Evolutionary conservation across 2,329 filamentous ascomycete species (phyloP), one percentile per base, ranked within the genome.

Genomic region (Sporothrix mexicana): DNA sequence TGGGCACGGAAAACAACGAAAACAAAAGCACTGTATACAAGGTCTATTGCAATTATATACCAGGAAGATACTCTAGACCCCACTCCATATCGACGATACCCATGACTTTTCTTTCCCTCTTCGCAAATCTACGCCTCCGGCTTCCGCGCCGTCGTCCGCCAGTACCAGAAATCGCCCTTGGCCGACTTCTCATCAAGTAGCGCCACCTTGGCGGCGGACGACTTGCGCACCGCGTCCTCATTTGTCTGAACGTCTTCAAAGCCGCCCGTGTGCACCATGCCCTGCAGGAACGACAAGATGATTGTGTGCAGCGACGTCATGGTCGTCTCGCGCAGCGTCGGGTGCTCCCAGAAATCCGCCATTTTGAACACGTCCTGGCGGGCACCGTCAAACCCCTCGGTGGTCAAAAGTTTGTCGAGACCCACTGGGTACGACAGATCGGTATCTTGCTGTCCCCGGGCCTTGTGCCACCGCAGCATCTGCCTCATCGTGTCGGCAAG

Each of bases 81-180:
- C 20, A 47, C 61, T 47, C 61, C 41, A 51, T 64, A 70, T 9
- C 10, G 68, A 53, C 57, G 36, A 59, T 25, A 70, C 9, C 30
- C 55, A 70, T 62, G 62, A 55, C 69, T 43, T 20, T 53, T 53
- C n/a, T 51, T 47, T 47, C 45, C 30, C 49, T n/a, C 4, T n/a
- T 9, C 20, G 9, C 45, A 47, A 5, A 20, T 9, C 20, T n/a
- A 23, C 36, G 17, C 3, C 30, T 36, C 30, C 7, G 62, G 57
- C 67, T 68, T 74, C n/a, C 67, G 57, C 1, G 62, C 73, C 4
- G 70, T 49, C 7, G 73, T 69, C 43, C 71, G 71, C 67, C 68
- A 73, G 43, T 43, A 30, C 62, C 67, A 71, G 13, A 45, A 68
- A 9, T 72, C 61, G 7, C 12, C 53, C 45, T 51, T 59, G 45